A percentile compares a stretch with the other conserved stretches of the same genome.
phyloP scores from a whole-genome alignment of 306 rosid genomes.

The Trichosanthes cucumerina region DNA sequence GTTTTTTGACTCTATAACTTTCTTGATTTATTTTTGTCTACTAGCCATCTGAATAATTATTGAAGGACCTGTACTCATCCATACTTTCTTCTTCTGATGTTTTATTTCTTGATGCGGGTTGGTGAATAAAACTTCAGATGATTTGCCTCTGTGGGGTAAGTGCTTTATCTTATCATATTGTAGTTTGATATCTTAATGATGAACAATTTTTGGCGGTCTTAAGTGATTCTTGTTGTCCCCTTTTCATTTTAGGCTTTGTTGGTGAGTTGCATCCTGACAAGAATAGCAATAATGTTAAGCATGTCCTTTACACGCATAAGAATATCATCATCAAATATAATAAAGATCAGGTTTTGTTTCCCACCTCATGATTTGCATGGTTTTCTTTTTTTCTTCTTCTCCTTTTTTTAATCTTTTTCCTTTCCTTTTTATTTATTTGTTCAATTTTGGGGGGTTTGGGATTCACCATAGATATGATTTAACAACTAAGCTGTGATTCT shows the following conservation, averaged over 20 bases:
- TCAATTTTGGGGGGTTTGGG: background rate
- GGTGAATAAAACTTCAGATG: conserved; percentile 59
- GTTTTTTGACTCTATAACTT: background rate
- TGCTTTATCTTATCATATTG: conserved; percentile 9
- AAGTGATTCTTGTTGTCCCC: conserved; percentile 10
- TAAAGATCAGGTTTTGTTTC: conserved; percentile 71
- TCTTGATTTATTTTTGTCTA: background rate
- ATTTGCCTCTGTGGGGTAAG: conserved; percentile 95
- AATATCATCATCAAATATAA: conserved; percentile 59
- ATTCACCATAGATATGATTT: background rate
- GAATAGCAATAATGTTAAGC: conserved; percentile 71
- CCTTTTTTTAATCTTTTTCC: too few relatives aligned
- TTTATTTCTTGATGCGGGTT: conserved; percentile 27
- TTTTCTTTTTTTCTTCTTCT: background rate
- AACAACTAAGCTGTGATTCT: conserved; percentile 11
- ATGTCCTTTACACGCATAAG: conserved; percentile 82
- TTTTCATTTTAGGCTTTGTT: conserved; percentile 58
- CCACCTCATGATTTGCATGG: background rate
- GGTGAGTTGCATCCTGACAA: conserved; percentile 77
- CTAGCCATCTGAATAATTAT: background rate
- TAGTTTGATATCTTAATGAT: background rate
- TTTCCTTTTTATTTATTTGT: background rate
- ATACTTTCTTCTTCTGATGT: conserved; percentile 19
- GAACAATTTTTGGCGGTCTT: background rate
- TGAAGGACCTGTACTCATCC: conserved; percentile 28